Evolutionary conservation across 768 basidiomycete genomes (phyloP).

Genomic region (Strobilomyces dryophilus): DNA sequence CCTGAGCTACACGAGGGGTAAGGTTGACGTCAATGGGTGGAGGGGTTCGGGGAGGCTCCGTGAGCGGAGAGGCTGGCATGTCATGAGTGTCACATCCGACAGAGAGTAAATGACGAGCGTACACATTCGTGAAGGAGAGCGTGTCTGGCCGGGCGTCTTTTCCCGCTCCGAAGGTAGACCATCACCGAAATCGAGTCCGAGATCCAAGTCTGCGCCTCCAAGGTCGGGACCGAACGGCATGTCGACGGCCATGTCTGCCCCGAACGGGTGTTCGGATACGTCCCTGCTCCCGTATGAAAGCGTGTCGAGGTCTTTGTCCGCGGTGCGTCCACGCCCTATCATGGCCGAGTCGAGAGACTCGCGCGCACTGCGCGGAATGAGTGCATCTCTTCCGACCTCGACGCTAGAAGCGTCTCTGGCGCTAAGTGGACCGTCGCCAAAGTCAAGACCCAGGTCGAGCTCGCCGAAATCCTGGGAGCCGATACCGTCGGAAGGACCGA

Average conservation of each 20-base stretch:
- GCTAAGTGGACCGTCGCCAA: slow-evolving; percentile 55
- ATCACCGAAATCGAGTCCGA: slow-evolving; percentile 69
- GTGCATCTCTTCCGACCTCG: slow-evolving; percentile 75
- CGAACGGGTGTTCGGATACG: slow-evolving; percentile 63
- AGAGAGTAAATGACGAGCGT: slow-evolving; percentile 24
- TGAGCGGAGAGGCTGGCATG: slow-evolving; percentile 65
- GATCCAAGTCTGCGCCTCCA: slow-evolving; percentile 56
- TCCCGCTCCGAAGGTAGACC: slow-evolving; percentile 42
- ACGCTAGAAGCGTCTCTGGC: slow-evolving; percentile 45
- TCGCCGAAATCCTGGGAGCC: slow-evolving; percentile 79
- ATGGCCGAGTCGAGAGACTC: slow-evolving; percentile 64
- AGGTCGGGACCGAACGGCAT: slow-evolving; percentile 48
- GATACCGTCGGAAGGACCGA: slow-evolving; percentile 77
- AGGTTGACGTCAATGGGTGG: slow-evolving; percentile 53
- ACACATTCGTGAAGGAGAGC: slow-evolving; percentile 68
- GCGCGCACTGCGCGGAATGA: slow-evolving; percentile 37
- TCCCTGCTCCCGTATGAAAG: slow-evolving; percentile 65
- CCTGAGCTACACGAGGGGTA: slow-evolving; percentile 46
- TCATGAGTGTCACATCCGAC: slow-evolving; percentile 6
- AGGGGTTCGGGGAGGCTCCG: slow-evolving; percentile 73
- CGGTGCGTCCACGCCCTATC: slow-evolving; percentile 41
- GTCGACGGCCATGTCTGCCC: slow-evolving; percentile 47
- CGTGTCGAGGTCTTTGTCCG: slow-evolving; percentile 54
- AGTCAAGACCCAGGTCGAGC: slow-evolving; percentile 73
- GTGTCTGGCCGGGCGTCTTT: slow-evolving; percentile 56